Evolutionary conservation across 306 rosid species (phyloP), one percentile per base, ranked within the genome.

Genomic region (Inga leiocalycina): DNA sequence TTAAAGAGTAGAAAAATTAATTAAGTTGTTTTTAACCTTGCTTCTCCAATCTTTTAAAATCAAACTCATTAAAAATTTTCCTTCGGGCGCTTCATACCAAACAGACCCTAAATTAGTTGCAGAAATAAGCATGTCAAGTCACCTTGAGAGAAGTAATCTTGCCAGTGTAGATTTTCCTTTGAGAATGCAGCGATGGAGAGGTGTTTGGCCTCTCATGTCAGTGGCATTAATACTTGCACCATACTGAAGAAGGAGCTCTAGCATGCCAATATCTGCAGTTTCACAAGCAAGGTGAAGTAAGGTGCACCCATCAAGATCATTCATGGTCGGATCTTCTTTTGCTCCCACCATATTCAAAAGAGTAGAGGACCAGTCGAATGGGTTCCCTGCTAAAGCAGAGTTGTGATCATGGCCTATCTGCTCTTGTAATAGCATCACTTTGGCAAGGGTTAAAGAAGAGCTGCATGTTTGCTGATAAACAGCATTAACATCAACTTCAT

Each of bases 231-330:
- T 74, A 87, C 89, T 88, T 68, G 97, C 98, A 80, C 99, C 97
- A 67, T 94, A 97, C 88, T 97, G 99, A 81, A 97, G 89, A 67
- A 97, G 99, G 84, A 97, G 97, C 81, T 97, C 99, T 76, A 97
- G 88, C 99, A 97, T 94, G 71, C 97, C 95, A 39, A 97, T 92
- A 84, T 97, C 99, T 32, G 95, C 91, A 62, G 97, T 94, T 86
- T 97, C 98, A 80, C 97, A 97, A 49, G 99, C 97, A 48, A 97
- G 93, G 83, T 97, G 99, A 79, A 97, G 97, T 72, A 97, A 92
- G 71, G 97, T 86, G 89, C 91, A 90, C 57, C 98, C 97, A 43
- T 92, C 93, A 39, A 89, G 88, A 86, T 94, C 92, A 81, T 88
- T 93, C 84, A 88, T 13, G 34, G 86, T 75, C 80, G 83, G 94